These are phyloP conservation scores for Carex cristatella DNA, from an alignment of 176 grass and related monocot genomes.

Conservation along the genomic window DNA sequence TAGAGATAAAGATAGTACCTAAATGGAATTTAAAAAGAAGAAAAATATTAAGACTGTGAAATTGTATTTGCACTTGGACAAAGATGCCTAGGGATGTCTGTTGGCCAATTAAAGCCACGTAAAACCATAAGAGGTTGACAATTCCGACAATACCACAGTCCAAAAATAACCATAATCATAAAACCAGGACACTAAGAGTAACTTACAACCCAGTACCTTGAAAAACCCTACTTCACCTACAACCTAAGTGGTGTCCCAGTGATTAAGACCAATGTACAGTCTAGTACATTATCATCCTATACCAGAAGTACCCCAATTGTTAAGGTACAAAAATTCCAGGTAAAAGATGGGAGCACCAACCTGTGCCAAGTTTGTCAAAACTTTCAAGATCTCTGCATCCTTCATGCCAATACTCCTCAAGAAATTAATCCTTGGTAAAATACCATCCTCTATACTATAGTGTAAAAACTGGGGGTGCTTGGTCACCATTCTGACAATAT, in stretches of 20 bases:
- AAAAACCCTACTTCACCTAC: neutral
- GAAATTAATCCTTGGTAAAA: constrained; percentile 87
- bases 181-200: neutral
- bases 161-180: neutral
- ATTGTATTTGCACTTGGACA: neutral
- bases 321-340: neutral
- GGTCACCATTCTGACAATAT: constrained; percentile 86
- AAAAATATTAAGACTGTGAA: constrained; percentile 14
- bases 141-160: neutral
- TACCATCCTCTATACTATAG: constrained; percentile 96
- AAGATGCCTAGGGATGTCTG: neutral
- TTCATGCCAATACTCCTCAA: constrained; percentile 85
- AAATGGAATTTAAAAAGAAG: constrained; percentile 24
- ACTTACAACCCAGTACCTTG: neutral
- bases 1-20: constrained; percentile 90
- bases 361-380: constrained; percentile 92
- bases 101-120: neutral
- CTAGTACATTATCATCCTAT: neutral
- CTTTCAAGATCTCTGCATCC: constrained; percentile 75
- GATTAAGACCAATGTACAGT: neutral
- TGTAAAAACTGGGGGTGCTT: constrained; percentile 95
- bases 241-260: neutral
- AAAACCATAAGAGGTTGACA: constrained; percentile 2
- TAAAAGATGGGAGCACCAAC: constrained; percentile 34
- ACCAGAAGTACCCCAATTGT: neutral